Evolutionary conservation across 306 rosid species (phyloP).

Genomic region (Cucumis sativus): Cucumber_9930_V3 NC_026657.2:52001-52500

Average conservation of each 20-base stretch:
- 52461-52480: slow-evolving; percentile 75
- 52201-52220: background rate
- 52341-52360: background rate
- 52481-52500: slow-evolving; percentile 86
- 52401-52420: background rate
- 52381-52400: background rate
- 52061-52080: no score
- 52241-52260: background rate
- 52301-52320: background rate
- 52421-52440: background rate
- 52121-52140: no score
- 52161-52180: background rate
- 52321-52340: background rate
- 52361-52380: background rate
- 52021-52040: no score
- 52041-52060: no score
- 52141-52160: background rate
- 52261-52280: background rate
- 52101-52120: no score
- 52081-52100: no score
- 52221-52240: background rate
- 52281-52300: no score
- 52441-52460: slow-evolving; percentile 23
- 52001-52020: no score
- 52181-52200: background rate